Conservation (phyloP, 805 yeast species). For the Kluyveromyces starmeri region DNA sequence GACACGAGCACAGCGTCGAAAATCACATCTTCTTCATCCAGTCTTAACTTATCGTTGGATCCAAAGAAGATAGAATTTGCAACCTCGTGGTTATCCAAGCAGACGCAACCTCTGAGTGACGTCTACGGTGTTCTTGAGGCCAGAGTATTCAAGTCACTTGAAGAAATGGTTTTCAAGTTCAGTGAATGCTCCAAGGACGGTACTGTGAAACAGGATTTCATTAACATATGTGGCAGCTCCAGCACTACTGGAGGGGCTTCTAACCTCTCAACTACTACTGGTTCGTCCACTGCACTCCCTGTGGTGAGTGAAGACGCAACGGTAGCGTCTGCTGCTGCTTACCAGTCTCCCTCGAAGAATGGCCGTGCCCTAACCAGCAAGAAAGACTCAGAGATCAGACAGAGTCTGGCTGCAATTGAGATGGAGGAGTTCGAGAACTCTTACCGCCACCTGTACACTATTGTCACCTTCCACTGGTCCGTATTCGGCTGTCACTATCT, state of each 20-base stretch:
- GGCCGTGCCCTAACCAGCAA: background rate
- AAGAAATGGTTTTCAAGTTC: slow-evolving; percentile 29
- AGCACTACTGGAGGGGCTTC: slow-evolving; percentile 7
- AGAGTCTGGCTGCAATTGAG: slow-evolving; percentile 19
- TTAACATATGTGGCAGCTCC: slow-evolving; percentile 20
- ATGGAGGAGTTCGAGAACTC: slow-evolving; percentile 50
- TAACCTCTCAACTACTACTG: slow-evolving; percentile 7
- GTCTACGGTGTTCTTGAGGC: slow-evolving; percentile 71
- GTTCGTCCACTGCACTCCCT: slow-evolving; percentile 5
- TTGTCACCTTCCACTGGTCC: slow-evolving; percentile 72
- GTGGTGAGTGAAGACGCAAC: background rate
- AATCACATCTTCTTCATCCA: background rate
- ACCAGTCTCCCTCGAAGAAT: background rate
- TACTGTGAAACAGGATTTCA: slow-evolving; percentile 28
- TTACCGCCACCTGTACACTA: slow-evolving; percentile 51
- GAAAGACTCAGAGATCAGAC: slow-evolving; percentile 1
- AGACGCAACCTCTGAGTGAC: slow-evolving; percentile 74
- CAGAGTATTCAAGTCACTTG: slow-evolving; percentile 46
- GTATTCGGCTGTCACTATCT: slow-evolving; percentile 69
- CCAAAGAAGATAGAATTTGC: slow-evolving; percentile 40
- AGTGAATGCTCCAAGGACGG: slow-evolving; percentile 25
- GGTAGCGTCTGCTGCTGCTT: slow-evolving; percentile 6
- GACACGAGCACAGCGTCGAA: slow-evolving; percentile 3
- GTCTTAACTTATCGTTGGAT: slow-evolving; percentile 12
- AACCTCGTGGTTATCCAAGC: slow-evolving; percentile 72